Evolutionary conservation across 2,329 filamentous ascomycete genomes (phyloP), one percentile per base, ranked within the genome.

Genomic region (Botrytis deweyae): DNA sequence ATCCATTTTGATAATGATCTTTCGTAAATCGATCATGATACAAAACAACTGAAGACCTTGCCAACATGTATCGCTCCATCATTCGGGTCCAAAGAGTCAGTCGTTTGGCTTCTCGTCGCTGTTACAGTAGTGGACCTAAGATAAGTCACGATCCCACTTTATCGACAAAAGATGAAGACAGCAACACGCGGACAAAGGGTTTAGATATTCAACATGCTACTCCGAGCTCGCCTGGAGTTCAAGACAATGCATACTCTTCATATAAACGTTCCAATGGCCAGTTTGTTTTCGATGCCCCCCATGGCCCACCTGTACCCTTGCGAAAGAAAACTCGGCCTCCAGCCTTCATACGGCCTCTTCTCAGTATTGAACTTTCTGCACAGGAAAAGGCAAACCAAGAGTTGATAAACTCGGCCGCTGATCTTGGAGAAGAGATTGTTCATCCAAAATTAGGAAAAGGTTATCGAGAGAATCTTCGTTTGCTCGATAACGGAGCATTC

Each of bases 391-490:
- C 66, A 58, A 69, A 69, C 25, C 36, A 69, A 29, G 49, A 69
- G 16, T 33, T 42, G 49, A 44, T 44, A 10, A 69, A 58, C 20
- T 58, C 66, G 3, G n/a, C 38, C 4, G 49, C 66, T 33, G 66
- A 58, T 25, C 66, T 69, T 25, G 66, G 66, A 25, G 66, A 69
- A 25, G n/a, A 44, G 18, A 69, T 69, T 6, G n/a, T 58, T 33
- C 66, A 69, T 58, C 38, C 66, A 58, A 69, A 69, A 22, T 69
- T 69, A 52, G 66, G 46, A 9, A 29, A 69, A 42, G 66, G 66
- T 10, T 69, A 69, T 33, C 66, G 66, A 16, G 66, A 69, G 38
- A 58, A 69, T 14, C 38, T 20, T 69, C 49, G 36, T 29, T 22
- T 69, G 49, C 49, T 69, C 55, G 49, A 69, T 14, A 58, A 33